phyloP scores from a whole-genome alignment of 2,329 filamentous ascomycete species.

The Beauveria pseudobassiana region DNA sequence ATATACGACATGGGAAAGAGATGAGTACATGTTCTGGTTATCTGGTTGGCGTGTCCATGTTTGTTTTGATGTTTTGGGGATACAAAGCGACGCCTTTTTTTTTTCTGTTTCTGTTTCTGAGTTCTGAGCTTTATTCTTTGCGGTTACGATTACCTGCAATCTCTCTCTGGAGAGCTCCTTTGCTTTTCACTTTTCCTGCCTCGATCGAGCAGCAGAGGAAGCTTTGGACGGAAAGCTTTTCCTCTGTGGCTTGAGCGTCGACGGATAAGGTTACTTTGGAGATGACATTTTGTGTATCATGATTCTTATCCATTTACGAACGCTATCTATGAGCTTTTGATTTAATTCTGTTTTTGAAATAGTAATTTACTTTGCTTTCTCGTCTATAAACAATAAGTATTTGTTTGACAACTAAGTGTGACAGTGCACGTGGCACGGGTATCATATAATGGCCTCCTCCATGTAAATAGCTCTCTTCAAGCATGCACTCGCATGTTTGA shows the following conservation, averaged over 20 bases:
- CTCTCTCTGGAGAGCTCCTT: too few relatives aligned
- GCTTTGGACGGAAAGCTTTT: conserved; percentile 1
- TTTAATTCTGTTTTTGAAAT: background rate
- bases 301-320: conserved; percentile 8
- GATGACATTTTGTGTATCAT: conserved; percentile 3
- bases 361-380: background rate
- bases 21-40: background rate
- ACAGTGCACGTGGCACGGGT: background rate
- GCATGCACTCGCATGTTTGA: too few relatives aligned
- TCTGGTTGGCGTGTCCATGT: background rate
- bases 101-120: background rate
- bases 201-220: background rate
- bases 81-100: conserved; percentile 2
- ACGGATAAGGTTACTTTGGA: background rate
- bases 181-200: background rate
- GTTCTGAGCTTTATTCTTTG: background rate
- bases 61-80: conserved; percentile 1
- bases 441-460: background rate
- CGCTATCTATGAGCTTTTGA: background rate
- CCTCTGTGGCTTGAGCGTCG: background rate
- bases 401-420: background rate
- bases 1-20: background rate
- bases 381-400: background rate
- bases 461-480: background rate
- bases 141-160: background rate